Base-by-base conservation (phyloP, 306 rosid species). In the Mucuna pruriens region DNA sequence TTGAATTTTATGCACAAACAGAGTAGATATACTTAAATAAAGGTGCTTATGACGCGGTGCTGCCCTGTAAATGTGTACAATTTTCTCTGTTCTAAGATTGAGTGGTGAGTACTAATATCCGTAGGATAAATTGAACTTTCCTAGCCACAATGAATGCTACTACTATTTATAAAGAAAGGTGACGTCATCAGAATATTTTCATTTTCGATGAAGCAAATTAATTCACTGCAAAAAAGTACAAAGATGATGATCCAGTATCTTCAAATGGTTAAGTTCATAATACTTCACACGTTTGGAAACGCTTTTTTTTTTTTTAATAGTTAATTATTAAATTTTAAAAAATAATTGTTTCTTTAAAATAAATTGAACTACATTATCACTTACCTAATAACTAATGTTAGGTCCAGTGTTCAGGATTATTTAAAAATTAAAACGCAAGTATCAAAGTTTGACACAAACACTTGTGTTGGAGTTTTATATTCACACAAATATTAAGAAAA, bases 371-470 rank as follows among this genome's bases (percentile, higher is more conserved):
- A 26, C 13, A 61, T 1, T 0, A 9, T 58, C 3, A 12, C n/a
- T 61, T 29, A 7, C 6, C 16, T 38, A 65, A 65, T 65, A 36
- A 64, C 36, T 36, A 12, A 40, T 20, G 23, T 33, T 12, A 9
- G 33, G 72, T 48, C 25, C 45, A 74, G 16, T 12, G 17, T 31
- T 17, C 42, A 1, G n/a, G 16, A 61, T 52, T 26, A 52, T 12
- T 36, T n/a, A 42, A 74, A 66, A 52, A 7, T 36, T n/a, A 42
- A 74, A 66, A 9, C 36, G 10, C 16, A 48, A 17, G 40, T 11
- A 65, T 49, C 55, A 67, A 67, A 67, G 17, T 49, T 52, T 78
- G 74, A 64, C 74, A 76, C 46, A 51, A 61, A 62, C 19, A 77
- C 74, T 63, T n/a, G 22, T 6, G 16, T 20, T 16, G 13, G 45